A percentile compares a stretch with the other conserved stretches of the same genome.
These are phyloP conservation scores for Artemisia tridentata DNA, from an alignment of 129 eudicot genomes.

Conservation along the genomic window DNA sequence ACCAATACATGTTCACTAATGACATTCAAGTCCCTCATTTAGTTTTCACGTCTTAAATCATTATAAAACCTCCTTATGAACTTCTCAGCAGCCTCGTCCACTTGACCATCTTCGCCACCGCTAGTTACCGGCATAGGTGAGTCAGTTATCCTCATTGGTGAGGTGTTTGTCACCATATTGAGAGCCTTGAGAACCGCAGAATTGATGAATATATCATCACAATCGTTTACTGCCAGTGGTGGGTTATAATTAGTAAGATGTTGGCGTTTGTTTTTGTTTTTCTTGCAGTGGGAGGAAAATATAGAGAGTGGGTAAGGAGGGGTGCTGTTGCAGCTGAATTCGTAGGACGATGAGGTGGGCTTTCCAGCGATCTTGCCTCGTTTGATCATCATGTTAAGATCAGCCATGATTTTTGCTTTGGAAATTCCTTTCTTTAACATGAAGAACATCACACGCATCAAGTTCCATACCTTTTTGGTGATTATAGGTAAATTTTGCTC, in stretches of 20 bases:
- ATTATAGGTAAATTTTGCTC: constrained; percentile 41
- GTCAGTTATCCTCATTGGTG: constrained; percentile 30
- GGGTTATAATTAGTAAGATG: not conserved
- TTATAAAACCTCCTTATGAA: constrained; percentile 50
- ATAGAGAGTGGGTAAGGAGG: constrained; percentile 40
- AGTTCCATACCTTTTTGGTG: constrained; percentile 51
- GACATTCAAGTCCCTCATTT: not conserved
- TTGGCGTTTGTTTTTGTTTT: constrained; percentile 28
- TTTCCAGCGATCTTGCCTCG: constrained; percentile 47
- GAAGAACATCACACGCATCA: constrained; percentile 41
- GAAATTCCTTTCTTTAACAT: constrained; percentile 39
- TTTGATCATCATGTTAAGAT: no score
- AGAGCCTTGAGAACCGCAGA: constrained; percentile 25
- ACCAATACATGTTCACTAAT: constrained; percentile 16
- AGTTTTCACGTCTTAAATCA: constrained; percentile 28
- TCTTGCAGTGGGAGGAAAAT: constrained; percentile 40
- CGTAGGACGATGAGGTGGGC: constrained; percentile 27
- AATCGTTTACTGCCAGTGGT: constrained; percentile 5
- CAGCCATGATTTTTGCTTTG: no score
- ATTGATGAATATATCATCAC: constrained; percentile 18
- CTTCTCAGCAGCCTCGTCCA: constrained; percentile 56
- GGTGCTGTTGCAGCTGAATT: constrained; percentile 56
- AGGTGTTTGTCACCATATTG: constrained; percentile 17
- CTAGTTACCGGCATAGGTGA: constrained; percentile 25
- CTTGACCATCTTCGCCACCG: constrained; percentile 19